These are phyloP conservation scores for Phytomonas francai DNA, from an alignment of 208 protist species.

Conservation along the genomic window DNA sequence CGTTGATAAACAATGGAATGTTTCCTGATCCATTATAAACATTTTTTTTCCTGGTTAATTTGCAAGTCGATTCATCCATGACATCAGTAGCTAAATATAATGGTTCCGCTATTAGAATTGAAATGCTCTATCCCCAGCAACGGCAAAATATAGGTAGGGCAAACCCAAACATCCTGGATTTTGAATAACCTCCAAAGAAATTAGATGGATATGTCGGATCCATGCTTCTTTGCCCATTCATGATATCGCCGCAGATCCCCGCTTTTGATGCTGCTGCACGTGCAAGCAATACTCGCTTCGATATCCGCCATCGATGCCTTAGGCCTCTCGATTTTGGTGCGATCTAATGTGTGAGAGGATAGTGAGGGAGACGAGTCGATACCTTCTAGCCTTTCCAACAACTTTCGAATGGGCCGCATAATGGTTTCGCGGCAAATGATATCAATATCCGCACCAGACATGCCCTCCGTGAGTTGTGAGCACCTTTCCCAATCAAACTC, in stretches of 20 bases:
- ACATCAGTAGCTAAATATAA: not conserved
- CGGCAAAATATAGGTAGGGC: too few relatives aligned
- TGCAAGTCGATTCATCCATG: not conserved
- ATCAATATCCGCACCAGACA: slow-evolving; percentile 90
- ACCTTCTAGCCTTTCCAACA: slow-evolving; percentile 74
- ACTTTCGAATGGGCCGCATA: slow-evolving; percentile 86
- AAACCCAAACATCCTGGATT: too few relatives aligned
- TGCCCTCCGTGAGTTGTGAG: slow-evolving; percentile 56
- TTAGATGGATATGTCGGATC: slow-evolving; percentile 70
- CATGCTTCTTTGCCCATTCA: slow-evolving; percentile 62
- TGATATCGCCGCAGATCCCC: slow-evolving; percentile 63
- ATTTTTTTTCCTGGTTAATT: slow-evolving; percentile 5
- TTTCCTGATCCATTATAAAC: not conserved
- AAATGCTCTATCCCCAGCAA: too few relatives aligned
- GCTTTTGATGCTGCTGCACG: slow-evolving; percentile 63
- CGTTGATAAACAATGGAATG: too few relatives aligned
- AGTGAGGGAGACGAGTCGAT: slow-evolving; percentile 9
- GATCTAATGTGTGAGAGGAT: slow-evolving; percentile 15
- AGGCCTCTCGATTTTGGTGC: slow-evolving; percentile 28
- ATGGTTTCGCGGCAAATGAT: slow-evolving; percentile 87
- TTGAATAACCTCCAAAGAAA: too few relatives aligned
- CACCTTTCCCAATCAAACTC: slow-evolving; percentile 50
- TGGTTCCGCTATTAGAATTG: too few relatives aligned
- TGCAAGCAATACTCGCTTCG: slow-evolving; percentile 64
- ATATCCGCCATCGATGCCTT: slow-evolving; percentile 69